Evolutionary conservation across 768 basidiomycete species (phyloP).

Genomic region (Boletus barrowsii): DNA sequence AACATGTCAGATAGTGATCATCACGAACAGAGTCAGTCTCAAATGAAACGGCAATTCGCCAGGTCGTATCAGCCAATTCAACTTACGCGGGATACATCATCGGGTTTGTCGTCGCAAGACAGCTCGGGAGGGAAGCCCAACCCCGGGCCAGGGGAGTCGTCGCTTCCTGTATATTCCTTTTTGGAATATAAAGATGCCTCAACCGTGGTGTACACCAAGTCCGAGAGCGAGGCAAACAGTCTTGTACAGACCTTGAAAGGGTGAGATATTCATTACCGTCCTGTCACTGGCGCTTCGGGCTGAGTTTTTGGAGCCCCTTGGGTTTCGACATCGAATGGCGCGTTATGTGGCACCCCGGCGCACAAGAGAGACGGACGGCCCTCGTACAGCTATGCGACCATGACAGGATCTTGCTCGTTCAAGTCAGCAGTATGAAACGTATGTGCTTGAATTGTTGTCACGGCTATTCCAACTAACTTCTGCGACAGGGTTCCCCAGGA

Average conservation of each 20-base stretch:
- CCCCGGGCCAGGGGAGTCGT: conserved; percentile 4
- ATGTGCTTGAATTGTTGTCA: background rate
- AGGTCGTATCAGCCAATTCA: background rate
- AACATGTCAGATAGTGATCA: background rate
- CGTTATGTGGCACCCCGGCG: conserved; percentile 31
- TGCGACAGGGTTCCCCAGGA: conserved; percentile 40
- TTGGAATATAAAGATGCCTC: conserved; percentile 30
- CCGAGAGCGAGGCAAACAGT: conserved; percentile 42
- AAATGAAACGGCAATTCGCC: background rate
- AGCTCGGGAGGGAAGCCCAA: background rate
- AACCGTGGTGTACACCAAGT: conserved; percentile 37
- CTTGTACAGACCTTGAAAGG: conserved; percentile 37
- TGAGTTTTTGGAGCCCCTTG: conserved; percentile 34
- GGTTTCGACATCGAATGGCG: conserved; percentile 56
- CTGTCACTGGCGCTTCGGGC: background rate
- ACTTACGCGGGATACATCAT: background rate
- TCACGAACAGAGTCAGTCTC: background rate
- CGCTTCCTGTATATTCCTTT: conserved; percentile 38
- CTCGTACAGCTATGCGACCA: conserved; percentile 46
- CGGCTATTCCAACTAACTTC: background rate
- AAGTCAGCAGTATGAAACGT: conserved; percentile 49
- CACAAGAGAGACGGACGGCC: conserved; percentile 37
- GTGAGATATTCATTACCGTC: conserved; percentile 18
- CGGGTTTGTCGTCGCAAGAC: conserved; percentile 3
- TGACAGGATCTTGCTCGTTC: conserved; percentile 43